Base-by-base conservation (phyloP, 108 stramenopile species). In the Aurantiochytrium sp. region DNA sequence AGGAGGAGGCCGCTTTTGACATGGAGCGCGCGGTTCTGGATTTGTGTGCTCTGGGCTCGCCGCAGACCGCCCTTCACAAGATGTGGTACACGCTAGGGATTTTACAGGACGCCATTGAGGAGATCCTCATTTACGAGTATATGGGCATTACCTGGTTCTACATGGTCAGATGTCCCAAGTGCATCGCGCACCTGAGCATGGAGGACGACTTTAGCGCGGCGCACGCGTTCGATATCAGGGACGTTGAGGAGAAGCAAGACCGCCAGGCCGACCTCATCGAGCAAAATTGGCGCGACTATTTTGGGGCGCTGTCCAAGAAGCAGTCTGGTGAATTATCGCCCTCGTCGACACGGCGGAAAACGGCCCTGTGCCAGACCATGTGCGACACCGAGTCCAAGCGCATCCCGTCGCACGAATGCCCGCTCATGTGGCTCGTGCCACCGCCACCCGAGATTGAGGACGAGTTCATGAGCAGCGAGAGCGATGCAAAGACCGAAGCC, bases 71-170 rank as follows among this genome's bases (percentile, higher is more conserved):
- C 12, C 39, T 81, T 12, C 45, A 48, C 24, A 30, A 81, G 2
- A 81, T 81, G 73, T 81, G 73, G 73, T 22, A 81, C 27, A 41
- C 50, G 19, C 19, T 81, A 12, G 2, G 27, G 36, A 37, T 48
- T n/a, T 30, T 81, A 24, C 39, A 81, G 24, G 73, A 81, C 2
- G 45, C 45, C n/a, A 81, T 81, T 24, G 73, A 81, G 30, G 45
- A 41, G 1, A 81, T 81, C 12, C 45, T 81, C 27, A 81, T 81
- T 48, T 41, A 81, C 45, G 73, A 81, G 45, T 81, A 81, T 24
- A 81, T 81, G 73, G 73, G 73, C 30, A 48, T 81, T n/a, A 81
- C 73, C 8, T 81, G 73, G 73, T 41, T 81, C 17, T 81, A 81
- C 24, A 41, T 81, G 42, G 73, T 81, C n/a, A 6, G 73, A 12